These are phyloP conservation scores for Penstemon newberryi DNA, from an alignment of 257 asterid genomes.

Conservation along the genomic window DNA sequence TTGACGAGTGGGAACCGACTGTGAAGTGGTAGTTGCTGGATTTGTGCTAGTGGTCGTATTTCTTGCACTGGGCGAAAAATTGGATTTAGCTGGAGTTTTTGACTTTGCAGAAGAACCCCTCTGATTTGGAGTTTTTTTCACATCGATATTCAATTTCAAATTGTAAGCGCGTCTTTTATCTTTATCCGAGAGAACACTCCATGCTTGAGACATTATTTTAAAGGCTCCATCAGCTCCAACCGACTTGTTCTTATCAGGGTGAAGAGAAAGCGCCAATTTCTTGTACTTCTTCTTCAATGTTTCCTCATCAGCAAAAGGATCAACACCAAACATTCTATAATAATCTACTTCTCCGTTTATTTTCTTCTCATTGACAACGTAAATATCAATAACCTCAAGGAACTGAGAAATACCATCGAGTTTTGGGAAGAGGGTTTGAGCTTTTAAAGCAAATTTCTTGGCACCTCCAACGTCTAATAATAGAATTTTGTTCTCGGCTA, in stretches of 20 bases:
- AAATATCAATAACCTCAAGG: conserved; percentile 32
- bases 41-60: too few relatives aligned
- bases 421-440: conserved; percentile 42
- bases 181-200: conserved; percentile 46
- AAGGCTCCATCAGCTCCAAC: conserved; percentile 50
- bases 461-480: too few relatives aligned
- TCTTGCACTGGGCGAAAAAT: too few relatives aligned
- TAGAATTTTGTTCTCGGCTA: too few relatives aligned
- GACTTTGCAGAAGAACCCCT: too few relatives aligned
- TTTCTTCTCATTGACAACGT: conserved; percentile 32
- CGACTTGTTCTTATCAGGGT: conserved; percentile 50
- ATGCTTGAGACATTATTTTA: conserved; percentile 40
- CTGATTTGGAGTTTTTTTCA: too few relatives aligned
- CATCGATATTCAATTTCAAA: background rate
- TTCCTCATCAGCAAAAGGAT: conserved; percentile 36
- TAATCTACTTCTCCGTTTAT: conserved; percentile 30
- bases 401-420: conserved; percentile 47
- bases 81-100: too few relatives aligned
- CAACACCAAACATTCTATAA: conserved; percentile 24
- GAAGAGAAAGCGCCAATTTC: conserved; percentile 39
- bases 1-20: too few relatives aligned
- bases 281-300: conserved; percentile 36
- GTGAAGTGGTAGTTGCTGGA: too few relatives aligned
- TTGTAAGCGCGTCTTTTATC: conserved; percentile 35
- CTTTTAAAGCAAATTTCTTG: conserved; percentile 36